phyloP scores from a whole-genome alignment of 768 basidiomycete species.

The Xerocomus brunneocitrinus region DNA sequence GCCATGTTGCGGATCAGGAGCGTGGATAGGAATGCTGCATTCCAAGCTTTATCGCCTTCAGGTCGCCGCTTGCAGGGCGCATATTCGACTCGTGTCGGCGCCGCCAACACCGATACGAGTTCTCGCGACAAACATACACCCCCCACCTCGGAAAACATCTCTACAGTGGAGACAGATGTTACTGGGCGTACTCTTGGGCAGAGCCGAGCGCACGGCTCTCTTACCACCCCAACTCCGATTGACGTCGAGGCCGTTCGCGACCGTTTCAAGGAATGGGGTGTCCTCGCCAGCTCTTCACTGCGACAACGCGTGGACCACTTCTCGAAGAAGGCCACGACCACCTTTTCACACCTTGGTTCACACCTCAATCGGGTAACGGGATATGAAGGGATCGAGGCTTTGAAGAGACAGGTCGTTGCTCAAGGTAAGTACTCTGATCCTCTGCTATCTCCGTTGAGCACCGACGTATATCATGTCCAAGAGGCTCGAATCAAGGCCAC shows the following conservation, averaged over 20 bases:
- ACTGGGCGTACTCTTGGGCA: background rate
- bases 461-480: slow-evolving; percentile 30
- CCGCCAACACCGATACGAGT: background rate
- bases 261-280: slow-evolving; percentile 45
- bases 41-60: slow-evolving; percentile 13
- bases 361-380: slow-evolving; percentile 87
- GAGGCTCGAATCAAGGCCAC: slow-evolving; percentile 70
- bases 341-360: slow-evolving; percentile 69
- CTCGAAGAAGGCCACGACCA: slow-evolving; percentile 50
- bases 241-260: slow-evolving; percentile 34
- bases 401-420: slow-evolving; percentile 72
- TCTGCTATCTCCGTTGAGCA: slow-evolving; percentile 3
- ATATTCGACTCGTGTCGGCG: slow-evolving; percentile 6
- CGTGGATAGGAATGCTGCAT: slow-evolving; percentile 2
- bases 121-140: slow-evolving; percentile 2
- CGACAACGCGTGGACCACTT: slow-evolving; percentile 56
- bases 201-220: background rate
- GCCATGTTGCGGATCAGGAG: slow-evolving; percentile 19
- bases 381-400: slow-evolving; percentile 81
- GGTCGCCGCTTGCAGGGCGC: slow-evolving; percentile 1
- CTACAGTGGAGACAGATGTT: slow-evolving; percentile 1
- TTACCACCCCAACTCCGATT: background rate
- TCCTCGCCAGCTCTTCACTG: slow-evolving; percentile 28
- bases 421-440: slow-evolving; percentile 56
- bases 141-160: slow-evolving; percentile 1